Conservation (phyloP, 1,139 yeast species). For the Meyerozyma sp. region DNA sequence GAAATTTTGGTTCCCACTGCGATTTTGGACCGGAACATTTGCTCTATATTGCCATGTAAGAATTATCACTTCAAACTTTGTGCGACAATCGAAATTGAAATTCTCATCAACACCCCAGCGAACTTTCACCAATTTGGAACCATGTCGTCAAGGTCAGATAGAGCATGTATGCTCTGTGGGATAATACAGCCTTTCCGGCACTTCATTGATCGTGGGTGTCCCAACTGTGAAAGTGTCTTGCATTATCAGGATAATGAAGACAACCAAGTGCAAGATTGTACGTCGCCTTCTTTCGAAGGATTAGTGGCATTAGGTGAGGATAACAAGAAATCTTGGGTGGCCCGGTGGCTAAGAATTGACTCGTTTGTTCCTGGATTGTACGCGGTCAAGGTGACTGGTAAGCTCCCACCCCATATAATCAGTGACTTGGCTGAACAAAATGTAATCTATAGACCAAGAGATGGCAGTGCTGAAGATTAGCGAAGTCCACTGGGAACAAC, state of each 20-base stretch:
- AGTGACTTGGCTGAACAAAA: constrained; percentile 68
- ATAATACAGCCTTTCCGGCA: constrained; percentile 71
- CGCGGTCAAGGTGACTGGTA: constrained; percentile 91
- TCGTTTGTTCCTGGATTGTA: constrained; percentile 86
- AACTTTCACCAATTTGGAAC: constrained; percentile 2
- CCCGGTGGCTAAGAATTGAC: constrained; percentile 91
- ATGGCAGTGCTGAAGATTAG: constrained; percentile 86
- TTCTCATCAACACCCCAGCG: background rate
- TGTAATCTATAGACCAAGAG: constrained; percentile 87
- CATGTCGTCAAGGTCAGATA: constrained; percentile 65
- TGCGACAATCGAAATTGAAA: background rate
- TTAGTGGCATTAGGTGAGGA: constrained; percentile 87
- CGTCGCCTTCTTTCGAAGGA: constrained; percentile 96
- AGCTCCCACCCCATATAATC: constrained; percentile 81
- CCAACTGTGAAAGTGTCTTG: constrained; percentile 90
- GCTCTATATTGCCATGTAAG: background rate
- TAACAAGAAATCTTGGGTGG: constrained; percentile 85
- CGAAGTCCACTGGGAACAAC: background rate
- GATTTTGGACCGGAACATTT: background rate
- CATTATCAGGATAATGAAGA: constrained; percentile 79
- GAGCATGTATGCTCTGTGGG: constrained; percentile 98
- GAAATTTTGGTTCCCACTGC: background rate
- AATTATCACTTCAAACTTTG: background rate
- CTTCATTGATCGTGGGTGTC: constrained; percentile 85
- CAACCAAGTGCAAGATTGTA: constrained; percentile 80